These are phyloP conservation scores for Kodamaea sp. DNA, from an alignment of 1,139 yeast genomes.

Conservation along the genomic window DNA sequence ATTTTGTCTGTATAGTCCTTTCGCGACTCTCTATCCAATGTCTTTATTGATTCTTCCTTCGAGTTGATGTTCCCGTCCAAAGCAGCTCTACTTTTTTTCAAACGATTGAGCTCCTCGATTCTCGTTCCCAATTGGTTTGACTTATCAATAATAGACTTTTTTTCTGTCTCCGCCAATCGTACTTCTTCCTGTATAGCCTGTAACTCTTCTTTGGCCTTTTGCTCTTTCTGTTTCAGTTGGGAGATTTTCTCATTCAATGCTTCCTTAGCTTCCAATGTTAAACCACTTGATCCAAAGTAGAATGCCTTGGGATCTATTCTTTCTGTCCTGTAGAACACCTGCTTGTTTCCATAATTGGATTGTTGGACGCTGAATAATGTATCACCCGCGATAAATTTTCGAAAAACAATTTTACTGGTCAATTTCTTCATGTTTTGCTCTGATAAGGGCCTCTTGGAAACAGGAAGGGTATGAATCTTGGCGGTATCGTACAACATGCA, in stretches of 20 bases:
- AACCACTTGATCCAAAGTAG: constrained; percentile 47
- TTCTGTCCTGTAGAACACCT: constrained; percentile 46
- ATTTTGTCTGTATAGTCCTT: constrained; percentile 34
- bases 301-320: constrained; percentile 25
- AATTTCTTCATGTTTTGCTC: constrained; percentile 41
- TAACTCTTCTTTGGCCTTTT: constrained; percentile 16
- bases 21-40: constrained; percentile 26
- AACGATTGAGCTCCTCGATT: constrained; percentile 20
- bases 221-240: constrained; percentile 19
- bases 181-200: constrained; percentile 11
- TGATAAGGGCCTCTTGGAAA: constrained; percentile 45
- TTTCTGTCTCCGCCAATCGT: constrained; percentile 10
- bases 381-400: constrained; percentile 62
- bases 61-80: constrained; percentile 19
- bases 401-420: constrained; percentile 42
- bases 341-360: constrained; percentile 62
- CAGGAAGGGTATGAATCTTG: constrained; percentile 65
- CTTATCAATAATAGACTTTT: constrained; percentile 8
- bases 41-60: constrained; percentile 24
- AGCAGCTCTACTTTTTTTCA: constrained; percentile 11
- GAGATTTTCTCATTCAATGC: constrained; percentile 21
- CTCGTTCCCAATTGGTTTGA: constrained; percentile 17
- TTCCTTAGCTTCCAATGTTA: constrained; percentile 37
- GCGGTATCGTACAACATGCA: constrained; percentile 68
- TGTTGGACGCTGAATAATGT: constrained; percentile 49